Base-by-base conservation (phyloP, 352 stramenopile species). In the Phytophthora lateralis region DNA sequence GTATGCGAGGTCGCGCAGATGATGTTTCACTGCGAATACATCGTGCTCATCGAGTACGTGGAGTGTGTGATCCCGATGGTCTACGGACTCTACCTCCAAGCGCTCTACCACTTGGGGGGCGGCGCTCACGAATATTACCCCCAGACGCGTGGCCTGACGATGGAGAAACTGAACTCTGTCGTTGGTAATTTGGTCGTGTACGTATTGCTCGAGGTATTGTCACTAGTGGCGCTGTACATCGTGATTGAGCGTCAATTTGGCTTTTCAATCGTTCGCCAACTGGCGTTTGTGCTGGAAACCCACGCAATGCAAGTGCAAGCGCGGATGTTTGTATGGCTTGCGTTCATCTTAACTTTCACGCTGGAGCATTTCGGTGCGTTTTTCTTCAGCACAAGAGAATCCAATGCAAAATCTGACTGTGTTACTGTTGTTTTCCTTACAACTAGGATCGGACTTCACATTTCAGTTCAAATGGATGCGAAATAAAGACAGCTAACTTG, bases 211-310 rank as follows among this genome's bases (percentile, higher is more conserved):
- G 49, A 56, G 24, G n/a, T 56, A 2, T 10, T 46, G 15, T 56
- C 35, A 15, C 24, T 56, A n/a, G 4, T 56, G 24, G 49, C 45
- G 34, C 21, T 56, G 35, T 27, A 47, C 37, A 12, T 47, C 10
- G 35, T 38, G 11, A 26, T 81, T 9, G 20, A 39, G 4, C 61
- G 48, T 0, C 50, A 58, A 17, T 71, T 75, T 27, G 53, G 41
- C 4, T 64, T 63, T 20, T 59, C 52, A 4, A 42, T 55, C 26
- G 3, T 72, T 7, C 60, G 66, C 30, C 46, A 65, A 27, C 39
- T 80, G 4, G 72, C 59, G 3, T 78, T 80, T 42, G 69, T 80
- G 29, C 44, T 80, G 4, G 68, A 80, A 52, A 72, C 26, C 0
- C 60, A 76, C 9, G 24, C 29, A 1, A 49, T 58, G 20, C 43